Conservation (phyloP, 129 eudicot genomes). For the Flaveria sonorensis region DNA sequence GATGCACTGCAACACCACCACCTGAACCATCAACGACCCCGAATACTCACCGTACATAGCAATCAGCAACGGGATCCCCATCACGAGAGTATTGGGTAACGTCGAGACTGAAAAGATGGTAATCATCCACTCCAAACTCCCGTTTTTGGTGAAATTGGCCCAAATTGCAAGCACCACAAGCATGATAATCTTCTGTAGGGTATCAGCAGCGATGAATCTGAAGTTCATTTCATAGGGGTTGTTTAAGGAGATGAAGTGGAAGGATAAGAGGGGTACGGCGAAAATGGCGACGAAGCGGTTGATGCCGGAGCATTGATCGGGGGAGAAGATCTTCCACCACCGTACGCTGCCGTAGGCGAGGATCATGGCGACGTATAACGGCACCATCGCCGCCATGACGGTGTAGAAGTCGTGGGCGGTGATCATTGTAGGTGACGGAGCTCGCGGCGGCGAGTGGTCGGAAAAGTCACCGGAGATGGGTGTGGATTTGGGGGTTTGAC, state of each 20-base stretch:
- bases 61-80: constrained; percentile 85
- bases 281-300: constrained; percentile 84
- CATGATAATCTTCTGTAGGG: constrained; percentile 75
- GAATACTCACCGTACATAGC: constrained; percentile 80
- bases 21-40: constrained; percentile 84
- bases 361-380: constrained; percentile 94
- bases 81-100: constrained; percentile 78
- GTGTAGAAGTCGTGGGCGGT: constrained; percentile 78
- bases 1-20: constrained; percentile 80
- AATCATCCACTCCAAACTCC: constrained; percentile 79
- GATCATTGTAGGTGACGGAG: too few species aligned
- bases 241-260: constrained; percentile 78
- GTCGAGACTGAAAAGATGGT: constrained; percentile 77
- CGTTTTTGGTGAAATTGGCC: constrained; percentile 62
- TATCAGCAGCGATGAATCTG: constrained; percentile 83
- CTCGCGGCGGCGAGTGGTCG: not conserved
- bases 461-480: too few species aligned
- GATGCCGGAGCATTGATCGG: constrained; percentile 95
- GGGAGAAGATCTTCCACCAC: constrained; percentile 93
- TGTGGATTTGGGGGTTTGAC: not conserved
- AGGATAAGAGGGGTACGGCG: constrained; percentile 81
- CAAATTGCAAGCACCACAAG: constrained; percentile 59
- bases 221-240: constrained; percentile 82
- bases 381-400: constrained; percentile 82
- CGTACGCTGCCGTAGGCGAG: constrained; percentile 93